These are phyloP conservation scores for Zarea fungicola DNA, from an alignment of 2,329 filamentous ascomycete species.

Conservation along the genomic window DNA sequence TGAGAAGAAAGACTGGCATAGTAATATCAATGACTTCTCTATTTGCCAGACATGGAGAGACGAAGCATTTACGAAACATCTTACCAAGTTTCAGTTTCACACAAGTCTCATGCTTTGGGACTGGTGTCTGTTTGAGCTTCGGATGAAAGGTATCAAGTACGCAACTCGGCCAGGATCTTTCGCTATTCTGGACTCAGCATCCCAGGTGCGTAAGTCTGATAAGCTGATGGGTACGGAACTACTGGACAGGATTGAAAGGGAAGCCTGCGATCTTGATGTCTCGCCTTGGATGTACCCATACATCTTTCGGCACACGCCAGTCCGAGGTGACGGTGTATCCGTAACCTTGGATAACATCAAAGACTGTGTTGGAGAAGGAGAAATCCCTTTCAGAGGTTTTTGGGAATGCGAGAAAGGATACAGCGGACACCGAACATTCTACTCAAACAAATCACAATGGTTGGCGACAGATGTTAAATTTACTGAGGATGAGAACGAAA, in stretches of 20 bases:
- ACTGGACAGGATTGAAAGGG: not conserved
- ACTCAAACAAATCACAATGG: not conserved
- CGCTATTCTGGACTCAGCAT: not conserved
- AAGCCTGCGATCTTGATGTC: not conserved
- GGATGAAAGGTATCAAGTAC: not conserved
- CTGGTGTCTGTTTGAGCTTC: conserved; percentile 3
- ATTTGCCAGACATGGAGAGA: not conserved
- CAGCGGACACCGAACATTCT: too few species aligned
- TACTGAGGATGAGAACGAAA: rapidly evolving
- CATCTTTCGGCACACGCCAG: not conserved
- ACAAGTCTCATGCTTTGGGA: not conserved
- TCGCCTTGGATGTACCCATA: not conserved
- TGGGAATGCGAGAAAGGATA: not conserved
- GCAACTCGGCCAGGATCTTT: too few species aligned
- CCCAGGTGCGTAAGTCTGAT: conserved; percentile 1
- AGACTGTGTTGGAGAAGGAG: not conserved
- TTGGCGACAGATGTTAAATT: not conserved
- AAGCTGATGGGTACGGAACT: not conserved
- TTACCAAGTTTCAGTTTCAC: not conserved
- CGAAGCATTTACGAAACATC: not conserved
- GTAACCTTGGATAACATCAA: not conserved
- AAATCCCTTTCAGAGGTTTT: not conserved
- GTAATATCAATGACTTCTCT: not conserved
- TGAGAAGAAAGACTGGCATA: not conserved
- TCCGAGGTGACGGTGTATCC: not conserved